phyloP scores from a whole-genome alignment of 2,329 filamentous ascomycete species.

The Arthrobotrys conoides region DNA sequence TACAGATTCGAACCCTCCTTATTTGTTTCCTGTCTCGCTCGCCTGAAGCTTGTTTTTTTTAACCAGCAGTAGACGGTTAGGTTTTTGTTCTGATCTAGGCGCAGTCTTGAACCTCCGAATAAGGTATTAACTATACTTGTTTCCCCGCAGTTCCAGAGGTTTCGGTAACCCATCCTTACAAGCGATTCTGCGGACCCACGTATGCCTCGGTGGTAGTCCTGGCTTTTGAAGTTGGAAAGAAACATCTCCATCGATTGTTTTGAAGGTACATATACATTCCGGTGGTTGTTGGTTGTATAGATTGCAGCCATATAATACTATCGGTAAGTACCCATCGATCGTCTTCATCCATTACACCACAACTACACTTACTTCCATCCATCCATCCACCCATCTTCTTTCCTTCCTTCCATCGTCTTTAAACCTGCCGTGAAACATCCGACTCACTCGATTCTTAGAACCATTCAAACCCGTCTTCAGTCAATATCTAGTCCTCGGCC shows the following conservation, averaged over 20 bases:
- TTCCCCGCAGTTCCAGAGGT: neutral
- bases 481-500: neutral
- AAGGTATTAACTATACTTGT: neutral
- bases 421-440: neutral
- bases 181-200: slow-evolving; percentile 1
- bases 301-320: no score
- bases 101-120: slow-evolving; percentile 27
- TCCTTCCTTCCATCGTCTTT: neutral
- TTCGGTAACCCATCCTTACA: neutral
- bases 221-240: slow-evolving; percentile 1
- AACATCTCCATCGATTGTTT: neutral
- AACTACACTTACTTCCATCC: neutral
- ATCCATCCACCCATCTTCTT: neutral
- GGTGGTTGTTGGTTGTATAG: no score
- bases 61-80: slow-evolving; percentile 1
- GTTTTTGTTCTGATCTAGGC: neutral
- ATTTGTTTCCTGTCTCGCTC: neutral
- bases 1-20: neutral
- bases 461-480: neutral
- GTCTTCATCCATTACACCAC: neutral
- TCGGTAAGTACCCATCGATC: no score
- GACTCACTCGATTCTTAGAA: neutral
- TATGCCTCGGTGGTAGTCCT: slow-evolving; percentile 8
- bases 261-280: neutral
- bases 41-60: slow-evolving; percentile 17